Evolutionary conservation across 108 stramenopile genomes (phyloP).

Genomic region (Skeletonema grethae): DNA sequence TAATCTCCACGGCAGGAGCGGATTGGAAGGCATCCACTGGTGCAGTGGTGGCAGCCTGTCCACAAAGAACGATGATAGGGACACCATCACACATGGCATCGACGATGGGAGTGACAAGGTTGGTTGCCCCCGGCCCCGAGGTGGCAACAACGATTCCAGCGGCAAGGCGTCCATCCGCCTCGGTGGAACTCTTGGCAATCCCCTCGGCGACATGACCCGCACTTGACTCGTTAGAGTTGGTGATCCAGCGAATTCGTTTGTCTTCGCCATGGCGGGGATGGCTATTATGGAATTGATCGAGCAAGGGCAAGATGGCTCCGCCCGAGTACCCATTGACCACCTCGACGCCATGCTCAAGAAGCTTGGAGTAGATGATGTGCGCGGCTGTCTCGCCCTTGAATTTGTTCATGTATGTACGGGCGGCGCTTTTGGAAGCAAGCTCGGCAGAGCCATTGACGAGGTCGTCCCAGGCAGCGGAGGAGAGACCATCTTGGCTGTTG

Average conservation of each 20-base stretch:
- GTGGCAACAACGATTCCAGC: slow-evolving; percentile 90
- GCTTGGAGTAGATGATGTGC: slow-evolving; percentile 82
- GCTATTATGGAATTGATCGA: slow-evolving; percentile 85
- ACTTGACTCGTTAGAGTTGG: slow-evolving; percentile 85
- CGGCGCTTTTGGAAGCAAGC: slow-evolving; percentile 34
- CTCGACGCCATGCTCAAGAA: slow-evolving; percentile 76
- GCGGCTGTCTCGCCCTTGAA: slow-evolving; percentile 79
- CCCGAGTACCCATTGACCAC: slow-evolving; percentile 93
- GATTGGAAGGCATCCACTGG: slow-evolving; percentile 87
- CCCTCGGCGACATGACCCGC: slow-evolving; percentile 92
- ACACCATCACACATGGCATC: slow-evolving; percentile 92
- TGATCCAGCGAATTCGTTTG: slow-evolving; percentile 84
- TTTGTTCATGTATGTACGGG: slow-evolving; percentile 41
- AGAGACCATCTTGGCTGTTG: slow-evolving; percentile 25
- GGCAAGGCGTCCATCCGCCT: slow-evolving; percentile 63
- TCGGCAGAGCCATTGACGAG: slow-evolving; percentile 38
- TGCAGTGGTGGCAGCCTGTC: slow-evolving; percentile 88
- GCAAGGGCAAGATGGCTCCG: slow-evolving; percentile 88
- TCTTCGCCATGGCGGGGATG: slow-evolving; percentile 75
- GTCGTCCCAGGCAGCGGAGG: slow-evolving; percentile 19
- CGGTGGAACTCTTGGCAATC: slow-evolving; percentile 81
- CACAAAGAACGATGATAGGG: slow-evolving; percentile 87
- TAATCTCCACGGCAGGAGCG: slow-evolving; percentile 84
- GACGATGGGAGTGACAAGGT: slow-evolving; percentile 86
- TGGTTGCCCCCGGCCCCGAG: slow-evolving; percentile 93